Conservation (phyloP, 495 filamentous ascomycete genomes). For the Cercophora sp. region DNA sequence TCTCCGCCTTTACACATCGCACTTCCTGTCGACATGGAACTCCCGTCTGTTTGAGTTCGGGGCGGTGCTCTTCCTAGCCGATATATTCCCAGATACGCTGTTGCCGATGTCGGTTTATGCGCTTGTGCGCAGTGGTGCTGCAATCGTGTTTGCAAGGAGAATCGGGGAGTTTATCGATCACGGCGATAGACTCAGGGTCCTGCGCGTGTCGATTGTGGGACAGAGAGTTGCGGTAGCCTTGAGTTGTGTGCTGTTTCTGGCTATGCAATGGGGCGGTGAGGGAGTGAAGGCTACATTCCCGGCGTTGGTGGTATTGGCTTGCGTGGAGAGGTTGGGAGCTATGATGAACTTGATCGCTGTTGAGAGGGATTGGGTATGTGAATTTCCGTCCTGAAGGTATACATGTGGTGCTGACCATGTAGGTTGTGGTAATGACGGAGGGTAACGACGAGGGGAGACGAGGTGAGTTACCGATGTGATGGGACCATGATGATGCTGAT, state of each 20-base stretch:
- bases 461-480: conserved; percentile 4
- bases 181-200: conserved; percentile 25
- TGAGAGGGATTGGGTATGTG: conserved; percentile 60
- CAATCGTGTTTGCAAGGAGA: conserved; percentile 23
- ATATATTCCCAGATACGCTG: conserved; percentile 54
- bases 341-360: conserved; percentile 58
- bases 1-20: conserved; percentile 40
- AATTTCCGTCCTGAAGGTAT: background rate
- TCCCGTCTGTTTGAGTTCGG: conserved; percentile 65
- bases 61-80: conserved; percentile 57
- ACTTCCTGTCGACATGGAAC: conserved; percentile 69
- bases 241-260: conserved; percentile 22
- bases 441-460: conserved; percentile 13
- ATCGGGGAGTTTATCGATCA: conserved; percentile 28
- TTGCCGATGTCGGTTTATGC: conserved; percentile 40
- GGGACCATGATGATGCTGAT: conserved; percentile 8
- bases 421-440: conserved; percentile 30
- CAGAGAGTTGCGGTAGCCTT: conserved; percentile 27
- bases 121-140: conserved; percentile 22
- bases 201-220: conserved; percentile 28
- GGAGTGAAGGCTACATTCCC: conserved; percentile 32
- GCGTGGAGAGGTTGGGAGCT: conserved; percentile 53
- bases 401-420: background rate
- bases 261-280: background rate
- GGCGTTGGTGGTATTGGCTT: conserved; percentile 44